Conservation (phyloP, 768 basidiomycete genomes). For the Pleurotus cornucopiae region DNA sequence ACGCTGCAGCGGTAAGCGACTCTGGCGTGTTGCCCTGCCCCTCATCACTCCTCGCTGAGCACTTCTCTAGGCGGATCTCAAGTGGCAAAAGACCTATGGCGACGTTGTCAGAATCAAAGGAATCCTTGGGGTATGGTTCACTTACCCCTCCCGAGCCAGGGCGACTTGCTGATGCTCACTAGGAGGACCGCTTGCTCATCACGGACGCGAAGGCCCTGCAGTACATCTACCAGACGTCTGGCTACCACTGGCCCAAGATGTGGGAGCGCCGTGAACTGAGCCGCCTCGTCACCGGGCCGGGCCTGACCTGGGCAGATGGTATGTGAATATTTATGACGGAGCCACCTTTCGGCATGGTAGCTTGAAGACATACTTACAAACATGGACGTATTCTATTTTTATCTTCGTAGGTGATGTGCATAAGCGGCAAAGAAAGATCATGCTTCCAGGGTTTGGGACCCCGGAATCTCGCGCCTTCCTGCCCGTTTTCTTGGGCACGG, state of each 20-base stretch:
- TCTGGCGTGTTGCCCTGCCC: slow-evolving; percentile 5
- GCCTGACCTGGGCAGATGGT: slow-evolving; percentile 54
- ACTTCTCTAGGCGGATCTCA: slow-evolving; percentile 39
- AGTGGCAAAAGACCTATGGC: slow-evolving; percentile 45
- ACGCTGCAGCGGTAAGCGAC: slow-evolving; percentile 12
- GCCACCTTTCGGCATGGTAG: background rate
- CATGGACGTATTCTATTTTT: background rate
- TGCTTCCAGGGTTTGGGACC: slow-evolving; percentile 52
- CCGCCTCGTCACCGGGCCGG: slow-evolving; percentile 44
- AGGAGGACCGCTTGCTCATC: slow-evolving; percentile 51
- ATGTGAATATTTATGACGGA: slow-evolving; percentile 9
- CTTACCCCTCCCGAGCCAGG: background rate
- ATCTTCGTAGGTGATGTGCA: slow-evolving; percentile 36
- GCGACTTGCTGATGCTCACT: background rate
- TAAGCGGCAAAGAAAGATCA: slow-evolving; percentile 49
- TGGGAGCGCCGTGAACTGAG: slow-evolving; percentile 45
- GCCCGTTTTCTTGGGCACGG: slow-evolving; percentile 40
- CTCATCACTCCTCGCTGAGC: slow-evolving; percentile 10
- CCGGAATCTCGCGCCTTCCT: slow-evolving; percentile 48
- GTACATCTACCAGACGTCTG: slow-evolving; percentile 50
- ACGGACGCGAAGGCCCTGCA: slow-evolving; percentile 56
- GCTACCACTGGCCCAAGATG: slow-evolving; percentile 51
- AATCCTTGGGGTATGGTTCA: slow-evolving; percentile 37
- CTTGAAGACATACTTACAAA: background rate
- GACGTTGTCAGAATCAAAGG: slow-evolving; percentile 49